Conservation (phyloP, 208 protist genomes). For the Leptomonas seymouri region DNA sequence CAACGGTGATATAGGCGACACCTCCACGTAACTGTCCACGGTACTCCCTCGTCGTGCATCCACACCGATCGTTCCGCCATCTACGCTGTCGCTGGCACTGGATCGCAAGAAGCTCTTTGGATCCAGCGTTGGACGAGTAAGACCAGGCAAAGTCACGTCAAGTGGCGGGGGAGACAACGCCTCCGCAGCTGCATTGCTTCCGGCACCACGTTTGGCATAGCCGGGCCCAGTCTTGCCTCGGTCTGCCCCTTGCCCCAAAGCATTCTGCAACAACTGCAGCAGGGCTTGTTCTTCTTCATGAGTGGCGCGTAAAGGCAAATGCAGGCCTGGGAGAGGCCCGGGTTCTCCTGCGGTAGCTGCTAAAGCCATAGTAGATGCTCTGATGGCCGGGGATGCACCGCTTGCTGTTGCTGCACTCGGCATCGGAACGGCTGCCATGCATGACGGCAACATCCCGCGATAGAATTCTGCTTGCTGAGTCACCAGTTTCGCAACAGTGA, state of each 20-base stretch:
- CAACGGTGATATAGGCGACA: slow-evolving; percentile 26
- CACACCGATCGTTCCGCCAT: background rate
- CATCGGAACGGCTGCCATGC: slow-evolving; percentile 24
- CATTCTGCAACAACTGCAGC: slow-evolving; percentile 20
- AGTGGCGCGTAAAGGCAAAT: background rate
- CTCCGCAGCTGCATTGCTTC: too few relatives aligned
- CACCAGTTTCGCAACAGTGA: slow-evolving; percentile 42
- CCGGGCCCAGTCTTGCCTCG: too few relatives aligned
- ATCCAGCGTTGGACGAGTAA: background rate
- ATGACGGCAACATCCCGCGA: slow-evolving; percentile 9
- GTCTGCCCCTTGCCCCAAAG: background rate
- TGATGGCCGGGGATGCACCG: background rate
- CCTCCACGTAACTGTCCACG: slow-evolving; percentile 20
- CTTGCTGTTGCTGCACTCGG: background rate
- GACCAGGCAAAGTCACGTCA: background rate
- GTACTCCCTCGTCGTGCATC: background rate
- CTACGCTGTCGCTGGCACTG: slow-evolving; percentile 11
- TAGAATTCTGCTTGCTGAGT: slow-evolving; percentile 34
- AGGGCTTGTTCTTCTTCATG: background rate
- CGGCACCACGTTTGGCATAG: background rate
- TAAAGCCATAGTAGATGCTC: background rate
- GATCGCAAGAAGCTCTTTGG: slow-evolving; percentile 8
- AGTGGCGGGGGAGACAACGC: background rate
- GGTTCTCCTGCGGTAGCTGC: background rate
- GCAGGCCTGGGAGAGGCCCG: slow-evolving; percentile 13